A percentile compares a stretch with the other conserved stretches of the same genome.
These are phyloP conservation scores for Actinidia polygama DNA, from an alignment of 179 eudicot species.

Conservation along the genomic window DNA sequence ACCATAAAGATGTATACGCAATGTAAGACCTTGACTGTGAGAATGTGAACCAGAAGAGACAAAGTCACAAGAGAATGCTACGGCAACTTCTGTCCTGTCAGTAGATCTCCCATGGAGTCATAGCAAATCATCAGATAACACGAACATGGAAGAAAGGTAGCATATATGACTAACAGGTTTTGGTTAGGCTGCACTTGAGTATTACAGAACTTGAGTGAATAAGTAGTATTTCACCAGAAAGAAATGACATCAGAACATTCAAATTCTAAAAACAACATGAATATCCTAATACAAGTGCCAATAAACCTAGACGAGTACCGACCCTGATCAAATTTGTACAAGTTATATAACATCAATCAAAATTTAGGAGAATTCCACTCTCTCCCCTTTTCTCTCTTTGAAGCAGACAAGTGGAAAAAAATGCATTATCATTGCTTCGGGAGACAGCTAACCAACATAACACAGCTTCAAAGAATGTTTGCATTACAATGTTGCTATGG, in stretches of 20 bases:
- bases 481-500: not conserved
- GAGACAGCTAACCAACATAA: constrained; percentile 1
- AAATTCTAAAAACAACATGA: not conserved
- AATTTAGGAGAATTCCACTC: not conserved
- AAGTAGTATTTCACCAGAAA: not conserved
- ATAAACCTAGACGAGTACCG: not conserved
- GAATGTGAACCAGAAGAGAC: constrained; percentile 43
- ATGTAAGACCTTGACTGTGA: constrained; percentile 57
- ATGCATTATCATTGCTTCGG: not conserved
- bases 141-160: not conserved
- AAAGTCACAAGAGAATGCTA: constrained; percentile 79
- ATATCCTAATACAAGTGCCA: not conserved
- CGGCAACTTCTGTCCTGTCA: constrained; percentile 64
- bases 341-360: constrained; percentile 3
- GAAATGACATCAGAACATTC: not conserved
- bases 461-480: not conserved
- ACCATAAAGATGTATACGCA: constrained; percentile 61
- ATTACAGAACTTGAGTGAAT: not conserved
- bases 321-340: not conserved
- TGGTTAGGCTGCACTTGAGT: not conserved
- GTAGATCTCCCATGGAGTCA: constrained; percentile 37
- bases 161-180: not conserved
- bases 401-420: not conserved
- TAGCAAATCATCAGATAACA: not conserved
- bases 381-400: not conserved